A percentile compares a stretch with the other conserved stretches of the same genome.
Evolutionary conservation across 148 eudicot species (phyloP).

Genomic region (Vaccinium corymbosum): DNA sequence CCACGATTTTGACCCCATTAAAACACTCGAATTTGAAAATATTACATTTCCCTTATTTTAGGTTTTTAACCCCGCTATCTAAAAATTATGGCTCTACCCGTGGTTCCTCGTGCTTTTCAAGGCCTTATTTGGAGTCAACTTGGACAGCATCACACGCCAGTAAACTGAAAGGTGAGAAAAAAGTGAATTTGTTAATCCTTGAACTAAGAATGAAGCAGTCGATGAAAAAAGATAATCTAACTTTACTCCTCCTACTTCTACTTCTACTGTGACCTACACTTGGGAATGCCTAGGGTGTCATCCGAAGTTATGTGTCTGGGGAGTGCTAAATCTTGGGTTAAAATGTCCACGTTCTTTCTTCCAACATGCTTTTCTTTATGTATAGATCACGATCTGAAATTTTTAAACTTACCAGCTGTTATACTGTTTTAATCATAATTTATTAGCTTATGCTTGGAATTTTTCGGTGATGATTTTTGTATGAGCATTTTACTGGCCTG

Average conservation of each 20-base stretch:
- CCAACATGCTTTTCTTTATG: not conserved
- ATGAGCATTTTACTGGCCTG: slow-evolving; percentile 6
- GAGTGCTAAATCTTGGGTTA: not conserved
- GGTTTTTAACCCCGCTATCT: too few species aligned
- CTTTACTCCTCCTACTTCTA: not conserved
- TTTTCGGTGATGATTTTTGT: not conserved
- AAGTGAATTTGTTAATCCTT: not conserved
- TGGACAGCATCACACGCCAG: not conserved
- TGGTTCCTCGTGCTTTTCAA: too few species aligned
- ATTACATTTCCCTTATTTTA: too few species aligned
- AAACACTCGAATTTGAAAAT: too few species aligned
- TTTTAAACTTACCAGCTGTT: not conserved
- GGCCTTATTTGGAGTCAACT: not conserved
- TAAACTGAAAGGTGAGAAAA: not conserved
- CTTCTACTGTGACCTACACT: not conserved
- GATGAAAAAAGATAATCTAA: not conserved
- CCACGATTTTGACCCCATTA: too few species aligned
- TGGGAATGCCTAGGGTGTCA: not conserved
- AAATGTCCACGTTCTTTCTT: not conserved
- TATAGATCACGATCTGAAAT: not conserved
- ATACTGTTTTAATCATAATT: too few species aligned
- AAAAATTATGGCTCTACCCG: too few species aligned
- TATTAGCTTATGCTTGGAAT: not conserved
- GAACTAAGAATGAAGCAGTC: not conserved
- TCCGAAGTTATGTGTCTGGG: not conserved